Conservation (phyloP, 2,329 filamentous ascomycete species). For the Helotiales sp. region DNA sequence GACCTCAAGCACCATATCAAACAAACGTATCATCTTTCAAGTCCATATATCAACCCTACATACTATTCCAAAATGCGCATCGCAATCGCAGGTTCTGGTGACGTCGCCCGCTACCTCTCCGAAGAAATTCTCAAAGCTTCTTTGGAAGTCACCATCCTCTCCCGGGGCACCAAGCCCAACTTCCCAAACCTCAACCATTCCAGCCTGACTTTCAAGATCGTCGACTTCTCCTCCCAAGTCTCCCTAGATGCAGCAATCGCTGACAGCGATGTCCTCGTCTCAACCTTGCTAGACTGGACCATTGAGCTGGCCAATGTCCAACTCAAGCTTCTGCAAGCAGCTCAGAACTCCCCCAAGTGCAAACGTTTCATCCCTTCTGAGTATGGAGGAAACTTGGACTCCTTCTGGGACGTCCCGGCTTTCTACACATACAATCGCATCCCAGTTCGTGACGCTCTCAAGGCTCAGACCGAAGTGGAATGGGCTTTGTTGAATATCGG, state of each 20-base stretch:
- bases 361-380: slow-evolving; percentile 5
- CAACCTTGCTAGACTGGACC: neutral
- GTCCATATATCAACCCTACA: no score
- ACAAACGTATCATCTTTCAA: no score
- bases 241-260: neutral
- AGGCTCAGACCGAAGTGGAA: neutral
- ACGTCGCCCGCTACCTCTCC: neutral
- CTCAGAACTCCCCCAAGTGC: neutral
- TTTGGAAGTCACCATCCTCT: neutral
- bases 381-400: neutral
- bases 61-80: neutral
- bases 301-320: neutral
- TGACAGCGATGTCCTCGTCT: neutral
- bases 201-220: neutral
- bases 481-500: slow-evolving; percentile 1
- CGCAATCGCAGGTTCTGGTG: neutral
- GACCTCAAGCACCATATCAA: no score
- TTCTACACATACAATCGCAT: neutral
- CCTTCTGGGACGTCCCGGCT: neutral
- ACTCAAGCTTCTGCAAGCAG: neutral
- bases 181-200: neutral
- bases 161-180: neutral
- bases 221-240: neutral
- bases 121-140: neutral
- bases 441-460: neutral